Conservation (phyloP, 805 yeast species). For the Naumovozyma dairenensis region DNA sequence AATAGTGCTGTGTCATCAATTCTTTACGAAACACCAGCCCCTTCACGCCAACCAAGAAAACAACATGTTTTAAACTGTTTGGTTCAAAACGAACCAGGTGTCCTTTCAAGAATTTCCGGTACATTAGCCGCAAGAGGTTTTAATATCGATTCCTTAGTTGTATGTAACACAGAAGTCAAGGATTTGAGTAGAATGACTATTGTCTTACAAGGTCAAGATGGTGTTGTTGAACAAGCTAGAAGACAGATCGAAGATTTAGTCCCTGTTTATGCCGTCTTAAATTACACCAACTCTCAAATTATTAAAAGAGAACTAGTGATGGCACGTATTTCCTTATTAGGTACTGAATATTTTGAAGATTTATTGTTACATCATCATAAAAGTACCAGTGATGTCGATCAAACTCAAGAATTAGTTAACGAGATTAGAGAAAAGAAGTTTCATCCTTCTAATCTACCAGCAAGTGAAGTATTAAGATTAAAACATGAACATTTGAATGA, state of each 20-base stretch:
- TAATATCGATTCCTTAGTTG: constrained; percentile 95
- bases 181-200: constrained; percentile 96
- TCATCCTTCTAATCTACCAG: constrained; percentile 85
- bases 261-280: constrained; percentile 95
- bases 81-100: constrained; percentile 99
- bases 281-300: constrained; percentile 82
- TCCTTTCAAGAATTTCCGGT: constrained; percentile 83
- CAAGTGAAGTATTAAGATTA: constrained; percentile 88
- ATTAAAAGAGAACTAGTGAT: constrained; percentile 84
- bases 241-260: constrained; percentile 96
- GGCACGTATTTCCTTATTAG: constrained; percentile 86
- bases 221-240: constrained; percentile 94
- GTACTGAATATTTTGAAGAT: constrained; percentile 98
- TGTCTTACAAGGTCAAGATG: constrained; percentile 88
- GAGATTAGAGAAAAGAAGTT: constrained; percentile 35
- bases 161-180: constrained; percentile 90
- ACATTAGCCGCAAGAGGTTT: constrained; percentile 97
- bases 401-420: constrained; percentile 21
- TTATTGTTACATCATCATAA: constrained; percentile 68
- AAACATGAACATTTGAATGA: constrained; percentile 84
- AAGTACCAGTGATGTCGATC: constrained; percentile 18
- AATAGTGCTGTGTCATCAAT: constrained; percentile 93
- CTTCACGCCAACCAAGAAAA: constrained; percentile 48
- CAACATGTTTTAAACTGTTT: constrained; percentile 92
- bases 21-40: constrained; percentile 75